Evolutionary conservation across 495 filamentous ascomycete genomes (phyloP).

Genomic region (Aspergillus baeticus): DNA sequence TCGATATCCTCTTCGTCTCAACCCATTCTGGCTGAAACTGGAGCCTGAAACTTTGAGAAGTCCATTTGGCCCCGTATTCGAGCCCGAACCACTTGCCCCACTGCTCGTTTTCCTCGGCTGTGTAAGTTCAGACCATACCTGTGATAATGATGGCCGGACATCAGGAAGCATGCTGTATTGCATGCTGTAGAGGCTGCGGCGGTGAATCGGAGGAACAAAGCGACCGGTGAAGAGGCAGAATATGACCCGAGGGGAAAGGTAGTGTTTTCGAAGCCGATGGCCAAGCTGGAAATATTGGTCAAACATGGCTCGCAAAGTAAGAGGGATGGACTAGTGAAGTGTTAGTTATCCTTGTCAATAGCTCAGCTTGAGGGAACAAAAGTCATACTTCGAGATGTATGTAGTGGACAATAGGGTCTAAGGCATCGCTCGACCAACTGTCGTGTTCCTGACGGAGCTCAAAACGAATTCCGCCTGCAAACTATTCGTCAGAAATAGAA

Average conservation of each 20-base stretch:
- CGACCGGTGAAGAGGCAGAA: conserved; percentile 84
- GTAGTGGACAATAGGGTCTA: conserved; percentile 60
- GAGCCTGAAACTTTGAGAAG: conserved; percentile 32
- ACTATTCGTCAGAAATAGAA: not conserved
- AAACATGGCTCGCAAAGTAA: conserved; percentile 90
- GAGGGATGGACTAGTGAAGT: conserved; percentile 69
- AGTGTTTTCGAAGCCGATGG: conserved; percentile 89
- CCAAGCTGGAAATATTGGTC: conserved; percentile 95
- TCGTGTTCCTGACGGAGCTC: conserved; percentile 66
- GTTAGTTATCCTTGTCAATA: conserved; percentile 11
- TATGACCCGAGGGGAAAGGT: conserved; percentile 83
- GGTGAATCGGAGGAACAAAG: conserved; percentile 88
- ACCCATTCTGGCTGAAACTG: no score
- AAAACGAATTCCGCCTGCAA: conserved; percentile 80
- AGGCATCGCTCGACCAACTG: conserved; percentile 20
- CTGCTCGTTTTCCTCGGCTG: conserved; percentile 41
- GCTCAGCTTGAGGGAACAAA: not conserved
- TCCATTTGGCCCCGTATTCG: conserved; percentile 29
- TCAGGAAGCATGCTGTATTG: conserved; percentile 98
- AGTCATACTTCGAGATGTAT: conserved; percentile 71
- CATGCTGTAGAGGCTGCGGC: conserved; percentile 91
- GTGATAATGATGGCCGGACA: conserved; percentile 70
- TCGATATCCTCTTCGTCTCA: no score
- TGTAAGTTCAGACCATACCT: conserved; percentile 81
- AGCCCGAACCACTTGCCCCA: conserved; percentile 26